phyloP scores from a whole-genome alignment of 2,329 filamentous ascomycete species.

The Aureobasidium mangrovei region DNA sequence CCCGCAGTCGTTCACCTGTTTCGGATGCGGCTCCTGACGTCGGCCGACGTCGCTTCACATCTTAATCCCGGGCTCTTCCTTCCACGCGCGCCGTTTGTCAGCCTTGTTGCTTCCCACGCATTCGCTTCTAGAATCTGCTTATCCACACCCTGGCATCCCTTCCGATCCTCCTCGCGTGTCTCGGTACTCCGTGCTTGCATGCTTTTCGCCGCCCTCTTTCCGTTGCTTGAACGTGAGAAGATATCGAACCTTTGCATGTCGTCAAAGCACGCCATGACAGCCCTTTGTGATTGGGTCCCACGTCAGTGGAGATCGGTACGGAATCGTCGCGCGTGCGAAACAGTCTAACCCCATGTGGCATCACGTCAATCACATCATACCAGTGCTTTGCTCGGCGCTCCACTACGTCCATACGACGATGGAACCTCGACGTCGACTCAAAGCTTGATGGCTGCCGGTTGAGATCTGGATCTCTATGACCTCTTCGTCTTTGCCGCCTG shows the following conservation, averaged over 20 bases:
- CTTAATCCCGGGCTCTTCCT: background rate
- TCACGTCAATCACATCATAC: conserved; percentile 17
- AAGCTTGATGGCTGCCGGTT: conserved; percentile 12
- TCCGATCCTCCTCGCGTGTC: background rate
- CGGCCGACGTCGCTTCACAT: background rate
- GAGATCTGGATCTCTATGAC: conserved; percentile 10
- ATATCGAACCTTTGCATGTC: conserved; percentile 9
- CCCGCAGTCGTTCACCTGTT: background rate
- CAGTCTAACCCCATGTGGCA: conserved; percentile 13
- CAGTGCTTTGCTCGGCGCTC: conserved; percentile 14
- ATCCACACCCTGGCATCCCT: background rate
- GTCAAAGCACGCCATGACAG: conserved; percentile 13
- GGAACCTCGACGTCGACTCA: conserved; percentile 2
- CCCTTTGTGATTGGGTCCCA: conserved; percentile 1
- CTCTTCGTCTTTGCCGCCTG: background rate
- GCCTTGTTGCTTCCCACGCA: background rate
- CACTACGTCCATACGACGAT: conserved; percentile 11
- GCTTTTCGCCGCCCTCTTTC: background rate
- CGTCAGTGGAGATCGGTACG: conserved; percentile 6
- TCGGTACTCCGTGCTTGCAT: background rate
- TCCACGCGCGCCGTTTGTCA: background rate
- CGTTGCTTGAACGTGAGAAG: background rate
- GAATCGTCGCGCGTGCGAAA: background rate
- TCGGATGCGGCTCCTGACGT: background rate
- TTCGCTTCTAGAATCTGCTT: background rate